These are phyloP conservation scores for Alternaria atra DNA, from an alignment of 2,329 filamentous ascomycete genomes.

Conservation along the genomic window DNA sequence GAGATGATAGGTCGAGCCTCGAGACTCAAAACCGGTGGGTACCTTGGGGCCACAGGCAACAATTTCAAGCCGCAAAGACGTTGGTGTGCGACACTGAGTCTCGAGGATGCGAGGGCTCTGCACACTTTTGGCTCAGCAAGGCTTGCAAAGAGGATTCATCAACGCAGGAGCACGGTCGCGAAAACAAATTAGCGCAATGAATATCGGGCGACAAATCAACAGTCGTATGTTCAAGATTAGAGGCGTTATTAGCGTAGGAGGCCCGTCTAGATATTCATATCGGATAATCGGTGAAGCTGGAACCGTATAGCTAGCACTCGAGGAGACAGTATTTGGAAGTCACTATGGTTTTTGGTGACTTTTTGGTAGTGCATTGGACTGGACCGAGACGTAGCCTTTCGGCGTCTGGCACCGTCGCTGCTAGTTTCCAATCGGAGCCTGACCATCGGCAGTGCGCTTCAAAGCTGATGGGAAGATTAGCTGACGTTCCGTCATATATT, in stretches of 20 bases:
- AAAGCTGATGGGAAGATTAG: neutral
- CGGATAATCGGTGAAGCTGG: constrained; percentile 4
- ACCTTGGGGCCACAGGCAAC: neutral
- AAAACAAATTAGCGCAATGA: constrained; percentile 18
- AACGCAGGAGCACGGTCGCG: constrained; percentile 16
- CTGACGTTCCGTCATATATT: neutral
- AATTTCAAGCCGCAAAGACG: constrained; percentile 2
- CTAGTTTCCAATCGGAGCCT: neutral
- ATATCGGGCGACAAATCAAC: constrained; percentile 19
- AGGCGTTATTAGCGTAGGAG: constrained; percentile 10
- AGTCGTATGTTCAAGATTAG: constrained; percentile 4
- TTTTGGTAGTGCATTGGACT: neutral
- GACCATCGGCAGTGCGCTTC: neutral
- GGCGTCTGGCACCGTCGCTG: neutral
- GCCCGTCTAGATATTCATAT: constrained; percentile 13
- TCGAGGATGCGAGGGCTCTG: constrained; percentile 5
- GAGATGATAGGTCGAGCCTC: constrained; percentile 14
- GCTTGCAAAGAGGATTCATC: constrained; percentile 6
- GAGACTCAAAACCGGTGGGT: constrained; percentile 1
- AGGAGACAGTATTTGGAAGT: neutral
- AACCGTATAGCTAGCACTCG: neutral
- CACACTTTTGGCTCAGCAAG: constrained; percentile 11
- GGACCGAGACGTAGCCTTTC: neutral
- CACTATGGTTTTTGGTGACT: neutral
- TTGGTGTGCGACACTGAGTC: neutral